A percentile compares a stretch with the other conserved stretches of the same genome.
Conservation (phyloP, 2,329 filamentous ascomycete species). For the Fusarium sp. region DNA sequence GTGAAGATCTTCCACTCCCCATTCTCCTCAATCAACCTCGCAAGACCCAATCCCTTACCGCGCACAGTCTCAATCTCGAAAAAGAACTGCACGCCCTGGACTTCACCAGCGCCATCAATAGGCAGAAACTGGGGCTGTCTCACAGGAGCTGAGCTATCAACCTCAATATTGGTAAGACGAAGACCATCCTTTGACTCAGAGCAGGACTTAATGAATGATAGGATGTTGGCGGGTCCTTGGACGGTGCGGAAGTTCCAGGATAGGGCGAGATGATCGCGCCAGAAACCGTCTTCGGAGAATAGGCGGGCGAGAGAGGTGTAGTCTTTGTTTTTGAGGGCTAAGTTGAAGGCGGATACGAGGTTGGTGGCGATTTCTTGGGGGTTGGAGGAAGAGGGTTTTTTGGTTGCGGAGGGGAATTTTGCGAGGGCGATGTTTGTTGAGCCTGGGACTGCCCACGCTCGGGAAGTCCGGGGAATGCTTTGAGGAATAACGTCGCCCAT, state of each 20-base stretch:
- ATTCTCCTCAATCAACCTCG: constrained; percentile 60
- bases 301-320: constrained; percentile 46
- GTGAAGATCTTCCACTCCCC: constrained; percentile 71
- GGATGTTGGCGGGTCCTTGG: constrained; percentile 56
- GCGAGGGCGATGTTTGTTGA: constrained; percentile 65
- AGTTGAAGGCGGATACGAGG: constrained; percentile 56
- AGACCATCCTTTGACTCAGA: constrained; percentile 52
- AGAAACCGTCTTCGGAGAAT: constrained; percentile 59
- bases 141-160: constrained; percentile 59
- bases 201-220: constrained; percentile 51
- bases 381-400: constrained; percentile 48
- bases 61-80: constrained; percentile 64
- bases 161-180: constrained; percentile 56
- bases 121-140: constrained; percentile 57
- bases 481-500: constrained; percentile 40
- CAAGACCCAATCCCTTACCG: constrained; percentile 67
- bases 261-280: constrained; percentile 69
- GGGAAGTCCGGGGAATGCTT: constrained; percentile 41
- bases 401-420: constrained; percentile 53
- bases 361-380: constrained; percentile 53
- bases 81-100: constrained; percentile 67
- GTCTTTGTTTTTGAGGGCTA: constrained; percentile 52
- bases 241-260: constrained; percentile 68
- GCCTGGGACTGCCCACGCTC: constrained; percentile 55
- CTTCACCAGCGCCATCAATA: constrained; percentile 63